Evolutionary conservation across 805 yeast genomes (phyloP).

Genomic region (Komagataella pseudopastoris): DNA sequence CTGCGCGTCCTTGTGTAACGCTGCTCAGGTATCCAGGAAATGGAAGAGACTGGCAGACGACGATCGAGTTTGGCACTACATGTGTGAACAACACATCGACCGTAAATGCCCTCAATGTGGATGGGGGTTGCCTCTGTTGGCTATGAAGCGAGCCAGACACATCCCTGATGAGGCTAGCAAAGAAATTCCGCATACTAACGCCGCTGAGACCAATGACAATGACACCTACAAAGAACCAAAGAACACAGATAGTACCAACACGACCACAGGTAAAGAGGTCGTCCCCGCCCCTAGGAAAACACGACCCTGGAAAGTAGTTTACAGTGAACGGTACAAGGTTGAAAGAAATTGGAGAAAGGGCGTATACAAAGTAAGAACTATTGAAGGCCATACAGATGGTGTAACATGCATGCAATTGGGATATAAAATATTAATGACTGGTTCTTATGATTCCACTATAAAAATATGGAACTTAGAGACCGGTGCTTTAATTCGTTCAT

Average conservation of each 20-base stretch:
- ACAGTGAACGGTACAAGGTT: slow-evolving; percentile 79
- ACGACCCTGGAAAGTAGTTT: slow-evolving; percentile 93
- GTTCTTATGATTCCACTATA: slow-evolving; percentile 81
- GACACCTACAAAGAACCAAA: slow-evolving; percentile 9
- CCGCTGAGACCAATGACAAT: slow-evolving; percentile 8
- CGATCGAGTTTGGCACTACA: slow-evolving; percentile 94
- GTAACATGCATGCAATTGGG: slow-evolving; percentile 81
- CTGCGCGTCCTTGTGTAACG: slow-evolving; percentile 84
- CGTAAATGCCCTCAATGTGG: slow-evolving; percentile 97
- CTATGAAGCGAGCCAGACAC: slow-evolving; percentile 53
- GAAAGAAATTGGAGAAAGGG: slow-evolving; percentile 96
- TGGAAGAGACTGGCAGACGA: slow-evolving; percentile 93
- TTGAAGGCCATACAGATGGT: slow-evolving; percentile 78
- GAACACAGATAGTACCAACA: not conserved
- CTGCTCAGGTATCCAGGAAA: slow-evolving; percentile 79
- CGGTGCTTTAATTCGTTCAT: slow-evolving; percentile 63
- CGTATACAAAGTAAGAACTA: slow-evolving; percentile 43
- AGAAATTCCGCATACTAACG: slow-evolving; percentile 6
- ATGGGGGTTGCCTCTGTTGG: slow-evolving; percentile 95
- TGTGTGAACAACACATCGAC: slow-evolving; percentile 98
- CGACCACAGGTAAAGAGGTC: not conserved
- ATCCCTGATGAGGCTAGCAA: slow-evolving; percentile 5
- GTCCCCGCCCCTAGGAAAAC: slow-evolving; percentile 22
- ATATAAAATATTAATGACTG: slow-evolving; percentile 72
- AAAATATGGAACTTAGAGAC: slow-evolving; percentile 88